Percentiles rank a stretch among this genome's conserved stretches.
Conservation (phyloP, 306 rosid species). For the Argentina anserina region DNA sequence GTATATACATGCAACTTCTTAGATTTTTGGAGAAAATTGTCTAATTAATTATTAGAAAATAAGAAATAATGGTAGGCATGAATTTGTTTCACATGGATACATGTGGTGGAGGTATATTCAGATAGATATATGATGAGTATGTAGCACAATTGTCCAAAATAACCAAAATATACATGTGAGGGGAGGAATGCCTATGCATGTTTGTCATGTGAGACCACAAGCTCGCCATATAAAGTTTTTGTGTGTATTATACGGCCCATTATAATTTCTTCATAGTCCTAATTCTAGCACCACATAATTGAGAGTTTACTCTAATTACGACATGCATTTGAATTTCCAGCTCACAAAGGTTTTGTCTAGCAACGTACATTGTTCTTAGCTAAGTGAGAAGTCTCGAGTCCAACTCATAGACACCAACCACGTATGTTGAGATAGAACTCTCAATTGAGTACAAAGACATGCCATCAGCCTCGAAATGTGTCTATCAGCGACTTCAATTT, state of each 20-base stretch:
- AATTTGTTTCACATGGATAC: slow-evolving; percentile 35
- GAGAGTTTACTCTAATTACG: background rate
- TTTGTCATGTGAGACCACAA: slow-evolving; percentile 1
- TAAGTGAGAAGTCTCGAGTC: background rate
- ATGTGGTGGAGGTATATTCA: slow-evolving; percentile 30
- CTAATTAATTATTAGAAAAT: background rate
- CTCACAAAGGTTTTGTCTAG: background rate
- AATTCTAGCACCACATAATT: background rate
- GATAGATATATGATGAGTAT: slow-evolving; percentile 7
- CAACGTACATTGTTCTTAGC: background rate
- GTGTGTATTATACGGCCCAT: background rate
- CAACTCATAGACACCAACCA: background rate
- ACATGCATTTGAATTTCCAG: background rate
- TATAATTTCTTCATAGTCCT: background rate
- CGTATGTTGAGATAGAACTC: background rate
- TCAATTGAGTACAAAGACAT: background rate
- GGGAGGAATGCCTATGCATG: slow-evolving; percentile 11
- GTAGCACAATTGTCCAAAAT: slow-evolving; percentile 32
- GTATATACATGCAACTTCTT: too few species aligned
- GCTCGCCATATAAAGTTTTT: background rate
- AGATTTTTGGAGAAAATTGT: background rate
- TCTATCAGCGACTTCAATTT: background rate
- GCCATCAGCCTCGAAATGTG: background rate
- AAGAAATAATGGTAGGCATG: slow-evolving; percentile 8
- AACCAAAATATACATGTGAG: slow-evolving; percentile 39